These are phyloP conservation scores for Chlorella sp. DNA, from an alignment of 139 green algal species.

Conservation along the genomic window DNA sequence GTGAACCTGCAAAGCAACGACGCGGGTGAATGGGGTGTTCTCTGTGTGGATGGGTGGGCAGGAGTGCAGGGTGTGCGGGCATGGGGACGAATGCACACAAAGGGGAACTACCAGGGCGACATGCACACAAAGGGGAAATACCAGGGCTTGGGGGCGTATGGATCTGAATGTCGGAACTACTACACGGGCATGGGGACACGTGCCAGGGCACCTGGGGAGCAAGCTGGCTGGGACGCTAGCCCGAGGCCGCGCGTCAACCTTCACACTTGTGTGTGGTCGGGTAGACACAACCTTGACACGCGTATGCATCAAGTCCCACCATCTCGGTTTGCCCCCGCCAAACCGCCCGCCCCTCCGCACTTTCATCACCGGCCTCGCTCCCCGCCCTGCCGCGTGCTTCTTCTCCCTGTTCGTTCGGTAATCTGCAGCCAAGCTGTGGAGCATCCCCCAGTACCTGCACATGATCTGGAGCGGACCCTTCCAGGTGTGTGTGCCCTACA, in stretches of 20 bases:
- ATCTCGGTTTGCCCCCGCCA: background rate
- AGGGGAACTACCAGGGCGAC: no score
- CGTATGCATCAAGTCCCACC: background rate
- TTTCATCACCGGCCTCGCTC: background rate
- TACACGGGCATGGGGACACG: no score
- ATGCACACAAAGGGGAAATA: no score
- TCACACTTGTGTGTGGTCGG: background rate
- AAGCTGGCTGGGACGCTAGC: background rate
- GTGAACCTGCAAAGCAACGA: slow-evolving; percentile 91
- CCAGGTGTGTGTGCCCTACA: no score
- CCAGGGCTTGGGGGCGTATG: no score
- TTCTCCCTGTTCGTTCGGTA: background rate
- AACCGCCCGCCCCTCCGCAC: background rate
- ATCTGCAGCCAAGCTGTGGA: slow-evolving; percentile 79
- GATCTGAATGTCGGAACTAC: no score
- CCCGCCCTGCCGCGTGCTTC: background rate
- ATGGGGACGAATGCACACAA: no score
- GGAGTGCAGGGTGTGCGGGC: background rate
- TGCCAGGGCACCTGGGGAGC: no score
- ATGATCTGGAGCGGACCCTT: slow-evolving; percentile 78
- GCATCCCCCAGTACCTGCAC: slow-evolving; percentile 84
- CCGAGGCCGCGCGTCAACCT: background rate
- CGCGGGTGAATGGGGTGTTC: slow-evolving; percentile 45
- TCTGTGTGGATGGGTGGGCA: background rate
- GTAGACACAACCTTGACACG: background rate